These are phyloP conservation scores for Wickerhamomyces strasburgensis DNA, from an alignment of 805 yeast species.

Conservation along the genomic window DNA sequence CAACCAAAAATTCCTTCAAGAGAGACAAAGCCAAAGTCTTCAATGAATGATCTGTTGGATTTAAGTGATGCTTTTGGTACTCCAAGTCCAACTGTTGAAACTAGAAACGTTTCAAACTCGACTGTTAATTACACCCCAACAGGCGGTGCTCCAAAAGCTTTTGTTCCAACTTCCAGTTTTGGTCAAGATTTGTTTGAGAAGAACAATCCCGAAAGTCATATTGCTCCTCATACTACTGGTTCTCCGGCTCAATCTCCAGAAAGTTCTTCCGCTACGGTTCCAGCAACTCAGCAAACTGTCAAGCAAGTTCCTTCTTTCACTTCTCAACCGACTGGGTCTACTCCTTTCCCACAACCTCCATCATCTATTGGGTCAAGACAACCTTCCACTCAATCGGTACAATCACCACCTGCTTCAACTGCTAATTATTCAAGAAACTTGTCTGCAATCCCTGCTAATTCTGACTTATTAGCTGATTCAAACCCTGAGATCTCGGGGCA, in stretches of 20 bases:
- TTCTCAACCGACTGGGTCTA: constrained; percentile 8
- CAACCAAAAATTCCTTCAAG: constrained; percentile 32
- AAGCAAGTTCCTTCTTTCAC: constrained; percentile 3
- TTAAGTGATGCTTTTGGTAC: constrained; percentile 50
- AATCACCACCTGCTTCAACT: constrained; percentile 4
- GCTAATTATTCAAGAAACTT: background rate
- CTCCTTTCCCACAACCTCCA: constrained; percentile 8
- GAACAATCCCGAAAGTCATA: constrained; percentile 12
- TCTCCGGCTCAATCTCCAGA: constrained; percentile 20
- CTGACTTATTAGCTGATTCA: constrained; percentile 51
- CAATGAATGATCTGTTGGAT: constrained; percentile 64
- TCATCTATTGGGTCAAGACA: constrained; percentile 5
- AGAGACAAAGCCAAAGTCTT: constrained; percentile 40
- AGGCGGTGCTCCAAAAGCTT: constrained; percentile 34
- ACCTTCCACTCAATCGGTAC: background rate
- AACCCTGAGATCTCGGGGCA: constrained; percentile 53
- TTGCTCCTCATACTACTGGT: constrained; percentile 21
- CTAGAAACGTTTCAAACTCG: constrained; percentile 22
- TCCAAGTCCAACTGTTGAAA: constrained; percentile 28
- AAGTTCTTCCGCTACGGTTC: constrained; percentile 7
- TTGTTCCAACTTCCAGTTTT: constrained; percentile 80
- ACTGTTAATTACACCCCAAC: constrained; percentile 27
- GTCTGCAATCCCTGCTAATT: constrained; percentile 21
- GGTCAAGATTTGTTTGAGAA: constrained; percentile 63
- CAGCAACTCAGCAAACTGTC: background rate